A percentile compares a stretch with the other conserved stretches of the same genome.
Evolutionary conservation across 1,284 basidiomycete genomes (phyloP).

Genomic region (Ganoderma meredithae): DNA sequence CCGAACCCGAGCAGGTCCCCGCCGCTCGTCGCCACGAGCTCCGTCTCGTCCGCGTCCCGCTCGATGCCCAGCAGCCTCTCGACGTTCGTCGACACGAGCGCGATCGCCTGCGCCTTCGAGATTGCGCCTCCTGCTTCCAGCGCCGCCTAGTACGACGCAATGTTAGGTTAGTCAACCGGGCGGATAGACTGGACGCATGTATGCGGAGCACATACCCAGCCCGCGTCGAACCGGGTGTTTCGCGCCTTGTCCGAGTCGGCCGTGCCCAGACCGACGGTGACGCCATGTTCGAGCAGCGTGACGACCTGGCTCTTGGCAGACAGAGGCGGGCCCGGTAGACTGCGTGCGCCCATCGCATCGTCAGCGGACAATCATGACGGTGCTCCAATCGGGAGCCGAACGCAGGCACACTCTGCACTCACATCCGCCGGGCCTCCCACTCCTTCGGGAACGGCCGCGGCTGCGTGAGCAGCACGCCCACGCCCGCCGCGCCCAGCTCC

Average conservation of each 20-base stretch:
- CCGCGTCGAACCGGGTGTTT: slow-evolving; percentile 69
- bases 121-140: slow-evolving; percentile 14
- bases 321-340: slow-evolving; percentile 77
- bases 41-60: slow-evolving; percentile 9
- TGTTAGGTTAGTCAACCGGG: neutral
- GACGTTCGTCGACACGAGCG: slow-evolving; percentile 55
- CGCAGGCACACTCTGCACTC: slow-evolving; percentile 35
- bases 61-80: slow-evolving; percentile 56
- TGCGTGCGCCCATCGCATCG: slow-evolving; percentile 35
- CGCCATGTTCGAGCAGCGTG: slow-evolving; percentile 67
- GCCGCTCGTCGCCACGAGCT: slow-evolving; percentile 65
- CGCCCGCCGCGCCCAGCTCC: slow-evolving; percentile 71
- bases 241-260: slow-evolving; percentile 60
- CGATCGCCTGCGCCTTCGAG: slow-evolving; percentile 49
- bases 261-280: slow-evolving; percentile 78
- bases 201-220: slow-evolving; percentile 48
- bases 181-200: neutral
- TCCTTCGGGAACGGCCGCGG: slow-evolving; percentile 62
- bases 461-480: slow-evolving; percentile 78
- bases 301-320: slow-evolving; percentile 68
- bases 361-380: slow-evolving; percentile 25
- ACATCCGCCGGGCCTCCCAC: slow-evolving; percentile 65
- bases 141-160: slow-evolving; percentile 9
- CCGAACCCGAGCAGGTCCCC: slow-evolving; percentile 58
- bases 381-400: neutral